Percentiles rank a stretch among this genome's conserved stretches.
phyloP scores from a whole-genome alignment of 192 early-diverging fungal genomes.

The Umbelopsis ramanniana region DNA sequence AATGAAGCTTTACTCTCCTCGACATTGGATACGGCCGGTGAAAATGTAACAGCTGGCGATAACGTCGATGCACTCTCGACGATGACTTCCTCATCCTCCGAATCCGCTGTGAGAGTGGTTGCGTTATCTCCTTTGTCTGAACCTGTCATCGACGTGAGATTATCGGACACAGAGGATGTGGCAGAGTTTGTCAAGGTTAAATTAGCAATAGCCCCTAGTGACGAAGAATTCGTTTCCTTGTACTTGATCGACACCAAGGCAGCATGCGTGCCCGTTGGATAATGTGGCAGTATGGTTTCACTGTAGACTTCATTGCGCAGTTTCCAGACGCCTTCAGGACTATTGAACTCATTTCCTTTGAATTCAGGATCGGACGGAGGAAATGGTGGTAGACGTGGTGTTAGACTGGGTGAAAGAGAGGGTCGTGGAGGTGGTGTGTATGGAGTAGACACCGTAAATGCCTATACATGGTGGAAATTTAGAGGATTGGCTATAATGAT shows the following conservation, averaged over 20 bases:
- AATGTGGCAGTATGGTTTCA: slow-evolving; percentile 14
- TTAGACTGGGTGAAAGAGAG: not conserved
- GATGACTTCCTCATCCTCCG: slow-evolving; percentile 7
- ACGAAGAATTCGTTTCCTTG: slow-evolving; percentile 45
- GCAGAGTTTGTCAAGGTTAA: slow-evolving; percentile 4
- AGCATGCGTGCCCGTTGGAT: slow-evolving; percentile 44
- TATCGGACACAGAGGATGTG: slow-evolving; percentile 14
- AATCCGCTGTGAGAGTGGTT: slow-evolving; percentile 5
- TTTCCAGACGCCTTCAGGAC: slow-evolving; percentile 19
- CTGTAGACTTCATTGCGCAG: slow-evolving; percentile 21
- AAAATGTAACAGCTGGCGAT: not conserved
- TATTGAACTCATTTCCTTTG: slow-evolving; percentile 5
- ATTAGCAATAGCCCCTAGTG: not conserved
- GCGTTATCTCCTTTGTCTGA: slow-evolving; percentile 17
- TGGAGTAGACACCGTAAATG: slow-evolving; percentile 5
- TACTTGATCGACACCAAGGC: slow-evolving; percentile 61
- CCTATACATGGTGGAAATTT: not conserved
- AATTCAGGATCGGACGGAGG: slow-evolving; percentile 11
- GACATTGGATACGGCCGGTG: not conserved
- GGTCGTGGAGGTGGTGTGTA: slow-evolving; percentile 13
- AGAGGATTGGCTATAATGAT: not conserved
- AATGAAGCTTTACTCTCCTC: not conserved
- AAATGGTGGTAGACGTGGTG: slow-evolving; percentile 6
- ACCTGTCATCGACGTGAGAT: slow-evolving; percentile 4
- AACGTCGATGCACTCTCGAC: not conserved